Evolutionary conservation across 192 early-diverging fungal genomes (phyloP).

Genomic region (Dispira parvispora): DNA sequence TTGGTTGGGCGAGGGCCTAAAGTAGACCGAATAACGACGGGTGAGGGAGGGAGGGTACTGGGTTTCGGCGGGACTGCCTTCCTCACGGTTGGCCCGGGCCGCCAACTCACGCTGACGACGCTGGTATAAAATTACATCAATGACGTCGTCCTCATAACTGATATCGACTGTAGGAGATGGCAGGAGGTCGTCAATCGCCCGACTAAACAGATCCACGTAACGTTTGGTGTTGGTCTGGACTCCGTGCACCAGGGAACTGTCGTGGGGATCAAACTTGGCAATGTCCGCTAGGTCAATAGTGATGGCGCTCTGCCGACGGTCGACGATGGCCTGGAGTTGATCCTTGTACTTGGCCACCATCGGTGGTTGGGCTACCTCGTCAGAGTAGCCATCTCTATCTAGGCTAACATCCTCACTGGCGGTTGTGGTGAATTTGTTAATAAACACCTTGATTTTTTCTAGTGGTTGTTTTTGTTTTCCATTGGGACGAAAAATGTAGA

Average conservation of each 20-base stretch:
- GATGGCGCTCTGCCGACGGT: conserved; percentile 40
- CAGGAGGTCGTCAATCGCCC: conserved; percentile 51
- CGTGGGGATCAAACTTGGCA: conserved; percentile 25
- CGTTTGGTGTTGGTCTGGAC: conserved; percentile 75
- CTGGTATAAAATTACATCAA: conserved; percentile 82
- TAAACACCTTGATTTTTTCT: conserved; percentile 6
- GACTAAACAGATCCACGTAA: conserved; percentile 65
- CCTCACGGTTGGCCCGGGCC: conserved; percentile 18
- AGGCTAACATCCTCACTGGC: no score
- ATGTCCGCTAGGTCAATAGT: conserved; percentile 54
- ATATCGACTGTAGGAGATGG: conserved; percentile 33
- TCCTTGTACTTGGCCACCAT: conserved; percentile 24
- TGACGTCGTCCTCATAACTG: conserved; percentile 53
- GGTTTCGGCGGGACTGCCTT: conserved; percentile 7
- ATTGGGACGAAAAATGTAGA: neutral
- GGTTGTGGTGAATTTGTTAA: conserved; percentile 6
- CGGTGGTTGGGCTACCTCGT: neutral
- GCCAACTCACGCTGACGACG: conserved; percentile 49
- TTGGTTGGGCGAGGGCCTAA: conserved; percentile 49
- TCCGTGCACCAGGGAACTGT: conserved; percentile 31
- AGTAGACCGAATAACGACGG: conserved; percentile 67
- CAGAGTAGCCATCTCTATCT: neutral
- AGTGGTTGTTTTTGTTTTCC: neutral
- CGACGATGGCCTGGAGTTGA: conserved; percentile 40
- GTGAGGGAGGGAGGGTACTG: conserved; percentile 68